These are phyloP conservation scores for Tripterygium wilfordii DNA, from an alignment of 177 flowering plant genomes.

Conservation along the genomic window DNA sequence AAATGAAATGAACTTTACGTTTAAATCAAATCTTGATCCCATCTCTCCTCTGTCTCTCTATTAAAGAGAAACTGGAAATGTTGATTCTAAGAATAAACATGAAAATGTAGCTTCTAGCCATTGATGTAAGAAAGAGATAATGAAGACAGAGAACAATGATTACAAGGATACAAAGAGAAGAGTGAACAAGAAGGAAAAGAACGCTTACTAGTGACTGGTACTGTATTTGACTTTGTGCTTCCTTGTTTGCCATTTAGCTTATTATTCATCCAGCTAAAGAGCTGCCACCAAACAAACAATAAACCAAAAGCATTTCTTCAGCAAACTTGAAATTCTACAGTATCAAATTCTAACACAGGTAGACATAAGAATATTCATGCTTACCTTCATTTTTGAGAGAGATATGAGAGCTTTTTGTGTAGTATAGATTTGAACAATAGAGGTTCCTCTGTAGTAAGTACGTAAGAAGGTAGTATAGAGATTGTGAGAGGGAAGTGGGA, in stretches of 20 bases:
- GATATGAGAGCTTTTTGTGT: neutral
- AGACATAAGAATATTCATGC: neutral
- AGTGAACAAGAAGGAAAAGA: neutral
- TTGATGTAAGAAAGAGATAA: too few species aligned
- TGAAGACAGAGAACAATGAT: neutral
- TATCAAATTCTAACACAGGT: neutral
- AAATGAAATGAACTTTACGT: too few species aligned
- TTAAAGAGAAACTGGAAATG: too few species aligned
- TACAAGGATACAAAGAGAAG: neutral
- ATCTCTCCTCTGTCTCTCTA: too few species aligned
- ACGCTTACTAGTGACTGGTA: conserved; percentile 30
- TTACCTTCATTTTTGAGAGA: conserved; percentile 13
- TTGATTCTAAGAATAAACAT: too few species aligned
- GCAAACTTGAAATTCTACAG: neutral
- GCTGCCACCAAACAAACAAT: conserved; percentile 26
- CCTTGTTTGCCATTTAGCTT: conserved; percentile 55
- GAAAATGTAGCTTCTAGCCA: too few species aligned
- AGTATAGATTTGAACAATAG: neutral
- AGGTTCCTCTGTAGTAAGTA: neutral
- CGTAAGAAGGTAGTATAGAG: neutral
- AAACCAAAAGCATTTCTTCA: neutral
- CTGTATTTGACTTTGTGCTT: conserved; percentile 23
- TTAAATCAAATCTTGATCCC: too few species aligned
- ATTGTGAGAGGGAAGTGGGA: conserved; percentile 3
- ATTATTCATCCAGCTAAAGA: conserved; percentile 71